Evolutionary conservation across 148 eudicot genomes (phyloP), one percentile per base, ranked within the genome.

Genomic region (Camellia lanceoleosa): DNA sequence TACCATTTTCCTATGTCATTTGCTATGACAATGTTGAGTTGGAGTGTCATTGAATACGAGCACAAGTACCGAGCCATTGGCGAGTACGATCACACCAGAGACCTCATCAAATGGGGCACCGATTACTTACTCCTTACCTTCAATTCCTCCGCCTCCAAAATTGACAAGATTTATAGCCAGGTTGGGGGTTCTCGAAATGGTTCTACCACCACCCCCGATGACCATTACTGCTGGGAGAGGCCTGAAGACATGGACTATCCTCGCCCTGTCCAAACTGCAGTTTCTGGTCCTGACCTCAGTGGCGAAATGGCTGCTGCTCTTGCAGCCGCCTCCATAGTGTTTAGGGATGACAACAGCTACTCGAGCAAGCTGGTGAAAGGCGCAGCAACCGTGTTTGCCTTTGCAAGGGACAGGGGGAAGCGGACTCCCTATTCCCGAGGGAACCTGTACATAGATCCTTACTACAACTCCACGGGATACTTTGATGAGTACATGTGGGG

Each of bases 401-500:
- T 92, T 55, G 91, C 94, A 6, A 47, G 94, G 19, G 92, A 88
- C 9, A 2, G 3, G 0, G 86, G 84, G 8, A 86, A 49, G 61
- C 71, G 94, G 30, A 5, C 76, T 0, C 56, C 82, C 1, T 90
- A 91, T 58, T 81, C 84, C 66, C 60, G 82, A 0, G 95, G 88
- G 12, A 89, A 90, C 75, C 80, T 81, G 4, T 86, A 3, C 38
- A 87, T 89, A 47, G 86, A 82, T 62, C 88, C 89, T 0, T 82
- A 56, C 71, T 94, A 94, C 81, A 92, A 90, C 77, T 94, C 96
- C 30, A 87, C 92, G 0, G 90, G 89, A 19, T 89, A 88, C 78
- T 90, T 73, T 42, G 98, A 94, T 47, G 98, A 94, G 89, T 87
- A 82, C 82, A 88, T 94, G 85, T 94, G 94, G 98, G 90, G 96